Evolutionary conservation across 2,329 filamentous ascomycete species (phyloP).

Genomic region (Talaromyces islandicus): DNA sequence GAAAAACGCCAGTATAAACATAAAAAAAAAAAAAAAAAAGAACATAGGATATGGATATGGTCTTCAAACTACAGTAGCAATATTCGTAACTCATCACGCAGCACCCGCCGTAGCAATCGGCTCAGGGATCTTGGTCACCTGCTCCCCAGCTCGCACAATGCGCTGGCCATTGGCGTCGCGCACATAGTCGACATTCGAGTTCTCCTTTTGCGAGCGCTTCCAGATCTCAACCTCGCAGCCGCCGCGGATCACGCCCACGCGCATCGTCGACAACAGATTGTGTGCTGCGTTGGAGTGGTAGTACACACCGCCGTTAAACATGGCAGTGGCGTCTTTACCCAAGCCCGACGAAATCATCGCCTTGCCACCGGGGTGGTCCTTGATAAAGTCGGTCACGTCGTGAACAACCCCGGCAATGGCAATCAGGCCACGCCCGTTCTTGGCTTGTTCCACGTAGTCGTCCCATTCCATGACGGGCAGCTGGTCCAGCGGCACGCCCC

Average conservation of each 20-base stretch:
- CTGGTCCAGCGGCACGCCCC: constrained; percentile 79
- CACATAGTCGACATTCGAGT: constrained; percentile 73
- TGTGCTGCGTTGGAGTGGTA: constrained; percentile 85
- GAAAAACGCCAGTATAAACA: not conserved
- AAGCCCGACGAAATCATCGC: constrained; percentile 76
- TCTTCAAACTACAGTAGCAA: constrained; percentile 4
- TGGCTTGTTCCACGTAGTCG: constrained; percentile 70
- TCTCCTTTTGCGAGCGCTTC: constrained; percentile 79
- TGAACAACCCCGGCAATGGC: constrained; percentile 80
- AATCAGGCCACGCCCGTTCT: constrained; percentile 70
- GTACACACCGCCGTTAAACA: constrained; percentile 90
- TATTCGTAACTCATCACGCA: constrained; percentile 39
- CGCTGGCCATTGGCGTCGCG: constrained; percentile 76
- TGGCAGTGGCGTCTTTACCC: constrained; percentile 81
- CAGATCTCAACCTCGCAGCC: constrained; percentile 89
- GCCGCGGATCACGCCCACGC: constrained; percentile 77
- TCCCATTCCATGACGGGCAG: constrained; percentile 83
- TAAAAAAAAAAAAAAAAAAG: not conserved
- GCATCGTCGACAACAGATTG: constrained; percentile 82
- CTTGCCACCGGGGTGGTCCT: constrained; percentile 85
- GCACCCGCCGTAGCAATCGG: constrained; percentile 79
- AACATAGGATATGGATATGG: constrained; percentile 15
- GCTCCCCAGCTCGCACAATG: constrained; percentile 77
- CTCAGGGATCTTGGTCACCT: constrained; percentile 76
- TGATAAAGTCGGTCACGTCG: constrained; percentile 77